phyloP scores from a whole-genome alignment of 2,329 filamentous ascomycete genomes.

The Trichoderma cornu-damae region DNA sequence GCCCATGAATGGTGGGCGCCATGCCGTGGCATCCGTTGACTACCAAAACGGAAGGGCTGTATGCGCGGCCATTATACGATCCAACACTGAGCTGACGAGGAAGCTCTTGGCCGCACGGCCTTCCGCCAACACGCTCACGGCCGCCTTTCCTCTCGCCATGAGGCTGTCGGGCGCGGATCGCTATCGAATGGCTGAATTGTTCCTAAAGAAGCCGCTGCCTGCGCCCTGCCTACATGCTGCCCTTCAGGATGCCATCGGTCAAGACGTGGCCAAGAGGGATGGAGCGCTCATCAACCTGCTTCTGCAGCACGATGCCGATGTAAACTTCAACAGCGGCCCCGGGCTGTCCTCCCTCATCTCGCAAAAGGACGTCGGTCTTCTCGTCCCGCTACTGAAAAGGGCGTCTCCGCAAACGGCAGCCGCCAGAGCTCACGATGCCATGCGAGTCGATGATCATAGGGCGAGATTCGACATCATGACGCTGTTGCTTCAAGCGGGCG shows the following conservation, averaged over 20 bases:
- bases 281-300: conserved; percentile 49
- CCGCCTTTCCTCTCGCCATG: conserved; percentile 45
- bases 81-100: conserved; percentile 41
- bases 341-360: conserved; percentile 45
- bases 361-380: conserved; percentile 43
- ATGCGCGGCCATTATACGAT: conserved; percentile 43
- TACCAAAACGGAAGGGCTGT: conserved; percentile 49
- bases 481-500: conserved; percentile 44
- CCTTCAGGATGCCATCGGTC: conserved; percentile 49
- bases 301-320: conserved; percentile 47
- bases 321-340: conserved; percentile 50
- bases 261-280: conserved; percentile 44
- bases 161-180: conserved; percentile 40
- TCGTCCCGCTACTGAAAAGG: conserved; percentile 43
- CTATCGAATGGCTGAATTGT: conserved; percentile 45
- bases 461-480: conserved; percentile 44
- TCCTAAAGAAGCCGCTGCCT: conserved; percentile 45
- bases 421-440: conserved; percentile 44
- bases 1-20: conserved; percentile 34
- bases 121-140: conserved; percentile 42
- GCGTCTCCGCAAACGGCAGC: conserved; percentile 45
- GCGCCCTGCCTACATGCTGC: conserved; percentile 45
- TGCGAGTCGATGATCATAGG: conserved; percentile 40
- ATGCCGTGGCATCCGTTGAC: conserved; percentile 49
- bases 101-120: conserved; percentile 45